Conservation (phyloP, 2,329 filamentous ascomycete species). For the Penicillium sp. region DNA sequence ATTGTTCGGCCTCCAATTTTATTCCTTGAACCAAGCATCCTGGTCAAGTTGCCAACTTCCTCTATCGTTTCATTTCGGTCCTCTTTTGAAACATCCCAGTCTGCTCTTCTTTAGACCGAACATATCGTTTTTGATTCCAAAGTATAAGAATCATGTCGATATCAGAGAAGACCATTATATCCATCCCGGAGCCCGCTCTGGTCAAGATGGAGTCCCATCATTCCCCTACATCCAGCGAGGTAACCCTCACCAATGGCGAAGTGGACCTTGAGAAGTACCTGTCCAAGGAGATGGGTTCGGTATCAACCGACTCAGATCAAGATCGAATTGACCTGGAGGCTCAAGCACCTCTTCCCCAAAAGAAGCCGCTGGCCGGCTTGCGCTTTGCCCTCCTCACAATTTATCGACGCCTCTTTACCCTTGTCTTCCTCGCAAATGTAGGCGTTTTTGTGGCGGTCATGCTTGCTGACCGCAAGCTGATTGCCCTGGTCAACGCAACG, state of each 20-base stretch:
- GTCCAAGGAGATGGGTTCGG: constrained; percentile 10
- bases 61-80: constrained; percentile 10
- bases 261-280: constrained; percentile 13
- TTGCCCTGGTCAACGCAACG: constrained; percentile 44
- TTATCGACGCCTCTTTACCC: constrained; percentile 45
- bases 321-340: constrained; percentile 29
- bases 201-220: not conserved
- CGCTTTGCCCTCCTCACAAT: constrained; percentile 41
- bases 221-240: constrained; percentile 3
- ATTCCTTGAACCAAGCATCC: not conserved
- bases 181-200: constrained; percentile 9
- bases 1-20: not conserved
- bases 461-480: constrained; percentile 34
- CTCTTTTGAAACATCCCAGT: constrained; percentile 15
- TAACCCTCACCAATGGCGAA: constrained; percentile 6
- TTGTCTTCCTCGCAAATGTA: constrained; percentile 43
- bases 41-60: constrained; percentile 21
- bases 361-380: constrained; percentile 30
- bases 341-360: constrained; percentile 23
- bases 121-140: not conserved
- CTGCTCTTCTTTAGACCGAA: not conserved
- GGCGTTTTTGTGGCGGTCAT: constrained; percentile 39
- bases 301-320: not conserved
- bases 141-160: constrained; percentile 14
- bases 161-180: constrained; percentile 19